Conservation (phyloP, 1,139 yeast genomes). For the Chernovozyma sophiae-reginae region DNA sequence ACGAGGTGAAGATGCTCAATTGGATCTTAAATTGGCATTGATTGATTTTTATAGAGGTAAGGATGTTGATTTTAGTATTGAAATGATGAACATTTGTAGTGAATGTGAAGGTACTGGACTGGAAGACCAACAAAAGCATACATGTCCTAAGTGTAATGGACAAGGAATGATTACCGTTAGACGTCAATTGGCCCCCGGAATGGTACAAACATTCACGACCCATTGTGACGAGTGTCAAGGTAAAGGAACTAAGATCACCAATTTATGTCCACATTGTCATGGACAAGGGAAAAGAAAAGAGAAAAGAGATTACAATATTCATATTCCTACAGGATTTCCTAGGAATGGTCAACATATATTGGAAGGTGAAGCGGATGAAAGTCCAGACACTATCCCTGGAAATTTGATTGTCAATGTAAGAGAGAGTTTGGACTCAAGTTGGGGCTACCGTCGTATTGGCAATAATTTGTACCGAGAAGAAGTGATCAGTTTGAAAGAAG, state of each 20-base stretch:
- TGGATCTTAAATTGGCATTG: conserved; percentile 54
- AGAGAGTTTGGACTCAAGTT: conserved; percentile 51
- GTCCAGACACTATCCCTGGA: conserved; percentile 81
- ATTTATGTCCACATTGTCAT: conserved; percentile 63
- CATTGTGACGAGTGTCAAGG: conserved; percentile 82
- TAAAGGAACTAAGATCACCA: conserved; percentile 59
- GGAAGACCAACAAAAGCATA: conserved; percentile 63
- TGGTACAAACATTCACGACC: conserved; percentile 80
- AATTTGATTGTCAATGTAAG: conserved; percentile 59
- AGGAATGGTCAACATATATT: conserved; percentile 56
- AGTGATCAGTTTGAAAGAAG: conserved; percentile 66
- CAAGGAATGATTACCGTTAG: conserved; percentile 64
- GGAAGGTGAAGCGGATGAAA: conserved; percentile 77
- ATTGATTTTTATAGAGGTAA: conserved; percentile 69
- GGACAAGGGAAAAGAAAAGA: conserved; percentile 66
- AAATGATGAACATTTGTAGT: conserved; percentile 71
- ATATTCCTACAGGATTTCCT: conserved; percentile 67
- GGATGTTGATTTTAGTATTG: conserved; percentile 55
- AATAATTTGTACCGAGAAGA: conserved; percentile 77
- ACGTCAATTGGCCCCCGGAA: conserved; percentile 82
- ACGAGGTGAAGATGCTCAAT: conserved; percentile 63
- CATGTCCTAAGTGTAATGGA: conserved; percentile 71
- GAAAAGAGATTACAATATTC: conserved; percentile 54
- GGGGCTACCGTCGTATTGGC: conserved; percentile 86
- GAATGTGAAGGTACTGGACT: conserved; percentile 83